phyloP scores from a whole-genome alignment of 495 filamentous ascomycete genomes.

The Mycothermus thermophilus region DNA sequence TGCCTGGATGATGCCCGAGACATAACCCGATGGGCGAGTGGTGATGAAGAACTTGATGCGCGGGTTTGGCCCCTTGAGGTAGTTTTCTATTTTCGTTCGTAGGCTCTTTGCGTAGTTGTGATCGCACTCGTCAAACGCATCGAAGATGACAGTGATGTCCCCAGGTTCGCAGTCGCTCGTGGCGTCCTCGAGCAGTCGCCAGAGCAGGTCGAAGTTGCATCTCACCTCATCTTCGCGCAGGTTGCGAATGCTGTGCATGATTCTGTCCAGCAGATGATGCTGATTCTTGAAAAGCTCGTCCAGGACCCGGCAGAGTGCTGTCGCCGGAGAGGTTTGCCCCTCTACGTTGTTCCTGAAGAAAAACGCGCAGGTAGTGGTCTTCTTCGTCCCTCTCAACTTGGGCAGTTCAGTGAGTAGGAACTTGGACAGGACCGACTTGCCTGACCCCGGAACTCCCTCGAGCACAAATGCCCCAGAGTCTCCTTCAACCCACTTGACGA shows the following conservation, averaged over 20 bases:
- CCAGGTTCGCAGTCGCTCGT: conserved; percentile 7
- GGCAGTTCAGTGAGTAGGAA: conserved; percentile 8
- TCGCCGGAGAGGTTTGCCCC: conserved; percentile 9
- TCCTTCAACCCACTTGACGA: conserved; percentile 6
- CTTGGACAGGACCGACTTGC: conserved; percentile 13
- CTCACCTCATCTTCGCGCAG: conserved; percentile 9
- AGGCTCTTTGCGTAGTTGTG: conserved; percentile 9
- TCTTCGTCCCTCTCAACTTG: not conserved
- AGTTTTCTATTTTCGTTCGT: conserved; percentile 5
- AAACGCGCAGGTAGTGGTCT: conserved; percentile 7
- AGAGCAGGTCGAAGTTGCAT: conserved; percentile 11
- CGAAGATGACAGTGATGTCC: conserved; percentile 6
- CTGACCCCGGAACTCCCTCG: conserved; percentile 9
- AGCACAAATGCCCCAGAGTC: conserved; percentile 6
- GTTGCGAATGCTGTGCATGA: conserved; percentile 5
- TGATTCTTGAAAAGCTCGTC: conserved; percentile 9
- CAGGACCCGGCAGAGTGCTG: conserved; percentile 9
- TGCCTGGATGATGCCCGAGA: conserved; percentile 1
- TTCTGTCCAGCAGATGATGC: conserved; percentile 5
- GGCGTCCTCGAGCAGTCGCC: conserved; percentile 5
- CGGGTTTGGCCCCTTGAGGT: conserved; percentile 2
- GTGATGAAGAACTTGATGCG: conserved; percentile 13
- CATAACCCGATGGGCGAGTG: conserved; percentile 4
- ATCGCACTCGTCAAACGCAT: conserved; percentile 12
- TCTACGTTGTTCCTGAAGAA: conserved; percentile 14